Evolutionary conservation across 1,284 basidiomycete species (phyloP).

Genomic region (Flammula alnicola): DNA sequence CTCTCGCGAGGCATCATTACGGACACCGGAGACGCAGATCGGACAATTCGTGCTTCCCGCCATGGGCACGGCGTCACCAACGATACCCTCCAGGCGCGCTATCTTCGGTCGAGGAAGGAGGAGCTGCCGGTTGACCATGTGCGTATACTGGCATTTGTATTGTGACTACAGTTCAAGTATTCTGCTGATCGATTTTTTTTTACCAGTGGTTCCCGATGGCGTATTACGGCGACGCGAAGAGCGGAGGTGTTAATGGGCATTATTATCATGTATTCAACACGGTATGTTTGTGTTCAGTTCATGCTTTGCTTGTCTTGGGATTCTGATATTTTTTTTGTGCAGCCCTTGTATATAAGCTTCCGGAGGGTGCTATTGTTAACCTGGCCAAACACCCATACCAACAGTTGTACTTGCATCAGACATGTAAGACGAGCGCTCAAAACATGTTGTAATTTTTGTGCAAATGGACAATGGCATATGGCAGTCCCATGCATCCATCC

Average conservation of each 20-base stretch:
- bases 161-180: background rate
- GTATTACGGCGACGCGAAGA: slow-evolving; percentile 59
- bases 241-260: slow-evolving; percentile 69
- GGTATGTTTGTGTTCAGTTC: slow-evolving; percentile 37
- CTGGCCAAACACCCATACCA: too few species aligned
- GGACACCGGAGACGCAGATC: slow-evolving; percentile 79
- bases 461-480: too few species aligned
- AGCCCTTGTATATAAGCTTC: slow-evolving; percentile 75
- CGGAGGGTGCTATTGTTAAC: too few species aligned
- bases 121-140: slow-evolving; percentile 68
- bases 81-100: slow-evolving; percentile 65
- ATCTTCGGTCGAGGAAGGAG: slow-evolving; percentile 70
- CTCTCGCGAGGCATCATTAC: slow-evolving; percentile 75
- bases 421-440: too few species aligned
- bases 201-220: slow-evolving; percentile 75
- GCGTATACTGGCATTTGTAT: slow-evolving; percentile 29
- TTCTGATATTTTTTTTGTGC: slow-evolving; percentile 5
- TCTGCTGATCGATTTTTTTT: background rate
- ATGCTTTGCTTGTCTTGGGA: too few species aligned
- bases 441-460: too few species aligned
- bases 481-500: too few species aligned
- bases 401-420: too few species aligned
- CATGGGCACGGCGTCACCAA: slow-evolving; percentile 58
- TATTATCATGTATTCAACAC: slow-evolving; percentile 79
- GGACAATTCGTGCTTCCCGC: slow-evolving; percentile 81